Conservation (phyloP, 2,329 filamentous ascomycete genomes). For the Moelleriella libera region DNA sequence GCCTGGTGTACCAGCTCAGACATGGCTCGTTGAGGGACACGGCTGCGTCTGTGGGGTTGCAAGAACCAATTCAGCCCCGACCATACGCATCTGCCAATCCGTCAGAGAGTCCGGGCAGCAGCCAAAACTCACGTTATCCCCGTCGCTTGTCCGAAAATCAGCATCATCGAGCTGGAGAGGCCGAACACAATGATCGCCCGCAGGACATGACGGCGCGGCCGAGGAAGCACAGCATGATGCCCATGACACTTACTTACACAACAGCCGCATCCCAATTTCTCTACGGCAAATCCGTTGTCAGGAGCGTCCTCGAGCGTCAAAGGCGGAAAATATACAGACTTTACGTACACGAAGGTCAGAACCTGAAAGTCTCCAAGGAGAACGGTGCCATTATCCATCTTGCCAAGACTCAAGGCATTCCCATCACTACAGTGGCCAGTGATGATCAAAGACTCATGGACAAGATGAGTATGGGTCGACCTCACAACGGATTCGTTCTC, state of each 20-base stretch:
- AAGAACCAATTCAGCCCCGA: slow-evolving; percentile 11
- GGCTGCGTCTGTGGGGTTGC: slow-evolving; percentile 10
- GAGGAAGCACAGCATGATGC: slow-evolving; percentile 18
- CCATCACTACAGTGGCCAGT: slow-evolving; percentile 42
- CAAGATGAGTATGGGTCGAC: slow-evolving; percentile 67
- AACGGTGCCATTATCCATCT: slow-evolving; percentile 29
- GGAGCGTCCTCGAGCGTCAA: slow-evolving; percentile 55
- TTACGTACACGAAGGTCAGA: slow-evolving; percentile 55
- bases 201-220: background rate
- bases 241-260: slow-evolving; percentile 40
- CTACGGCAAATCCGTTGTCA: slow-evolving; percentile 70
- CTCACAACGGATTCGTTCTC: slow-evolving; percentile 81
- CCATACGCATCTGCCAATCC: background rate
- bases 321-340: slow-evolving; percentile 70
- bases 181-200: background rate
- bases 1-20: slow-evolving; percentile 40
- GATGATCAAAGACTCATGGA: slow-evolving; percentile 58
- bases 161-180: background rate
- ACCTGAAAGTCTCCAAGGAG: slow-evolving; percentile 33
- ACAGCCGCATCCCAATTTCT: slow-evolving; percentile 85
- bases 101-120: background rate
- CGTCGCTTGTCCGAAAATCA: background rate
- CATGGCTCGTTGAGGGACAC: slow-evolving; percentile 22
- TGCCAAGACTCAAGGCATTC: slow-evolving; percentile 34
- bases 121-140: background rate